Evolutionary conservation across 768 basidiomycete genomes (phyloP).

Genomic region (Auricularia sp.): DNA sequence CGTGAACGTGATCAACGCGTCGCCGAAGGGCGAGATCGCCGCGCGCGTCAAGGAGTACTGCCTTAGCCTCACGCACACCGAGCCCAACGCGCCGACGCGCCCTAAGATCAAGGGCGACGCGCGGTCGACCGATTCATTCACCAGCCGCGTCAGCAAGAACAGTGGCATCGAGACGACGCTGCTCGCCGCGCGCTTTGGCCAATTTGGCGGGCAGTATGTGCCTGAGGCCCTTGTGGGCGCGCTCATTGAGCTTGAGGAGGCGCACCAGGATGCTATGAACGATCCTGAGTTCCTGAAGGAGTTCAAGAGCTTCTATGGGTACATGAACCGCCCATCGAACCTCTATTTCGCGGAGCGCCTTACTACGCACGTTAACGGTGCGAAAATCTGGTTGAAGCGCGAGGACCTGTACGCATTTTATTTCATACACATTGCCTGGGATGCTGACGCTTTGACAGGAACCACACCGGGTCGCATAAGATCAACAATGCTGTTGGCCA

Average conservation of each 20-base stretch:
- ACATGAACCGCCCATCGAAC: conserved; percentile 91
- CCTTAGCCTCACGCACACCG: conserved; percentile 37
- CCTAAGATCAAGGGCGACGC: conserved; percentile 12
- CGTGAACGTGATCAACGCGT: conserved; percentile 66
- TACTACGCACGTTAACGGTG: conserved; percentile 83
- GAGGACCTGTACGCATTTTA: conserved; percentile 63
- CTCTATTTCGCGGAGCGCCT: conserved; percentile 87
- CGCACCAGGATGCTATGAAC: conserved; percentile 74
- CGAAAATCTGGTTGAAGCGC: conserved; percentile 95
- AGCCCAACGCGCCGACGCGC: conserved; percentile 7
- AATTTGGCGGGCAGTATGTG: conserved; percentile 96
- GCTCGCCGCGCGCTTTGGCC: conserved; percentile 80
- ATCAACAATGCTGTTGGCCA: conserved; percentile 99
- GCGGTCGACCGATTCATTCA: conserved; percentile 15
- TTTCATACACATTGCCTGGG: neutral
- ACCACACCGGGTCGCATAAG: conserved; percentile 98
- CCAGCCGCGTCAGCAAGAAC: conserved; percentile 22
- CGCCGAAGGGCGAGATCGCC: conserved; percentile 39
- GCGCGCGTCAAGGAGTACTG: conserved; percentile 63
- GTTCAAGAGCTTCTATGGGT: conserved; percentile 75
- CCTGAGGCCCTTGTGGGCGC: conserved; percentile 95
- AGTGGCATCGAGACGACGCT: conserved; percentile 29
- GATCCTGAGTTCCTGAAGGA: conserved; percentile 93
- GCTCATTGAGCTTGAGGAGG: conserved; percentile 75
- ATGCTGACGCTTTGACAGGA: conserved; percentile 35